These are phyloP conservation scores for Brassica cretica DNA, from an alignment of 345 rosid genomes.

Conservation along the genomic window DNA sequence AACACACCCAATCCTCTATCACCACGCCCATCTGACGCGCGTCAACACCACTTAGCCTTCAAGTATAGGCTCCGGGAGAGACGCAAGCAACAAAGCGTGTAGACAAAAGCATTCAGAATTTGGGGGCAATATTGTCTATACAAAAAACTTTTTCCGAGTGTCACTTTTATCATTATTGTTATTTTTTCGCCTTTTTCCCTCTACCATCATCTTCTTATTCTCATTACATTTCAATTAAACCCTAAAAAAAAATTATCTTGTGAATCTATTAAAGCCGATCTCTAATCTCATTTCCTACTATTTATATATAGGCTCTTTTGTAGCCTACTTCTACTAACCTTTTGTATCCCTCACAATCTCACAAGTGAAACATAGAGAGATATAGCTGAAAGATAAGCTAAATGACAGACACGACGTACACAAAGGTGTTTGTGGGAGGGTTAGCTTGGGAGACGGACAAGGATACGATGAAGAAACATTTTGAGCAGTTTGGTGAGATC, in stretches of 20 bases:
- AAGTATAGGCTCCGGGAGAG: background rate
- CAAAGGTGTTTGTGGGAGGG: constrained; percentile 96
- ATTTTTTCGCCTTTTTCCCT: background rate
- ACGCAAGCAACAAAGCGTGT: constrained; percentile 12
- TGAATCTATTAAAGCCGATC: constrained; percentile 31
- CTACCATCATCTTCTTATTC: constrained; percentile 17
- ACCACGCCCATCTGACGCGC: constrained; percentile 11
- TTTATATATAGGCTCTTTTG: constrained; percentile 31
- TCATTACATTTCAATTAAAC: constrained; percentile 28
- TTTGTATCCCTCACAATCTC: constrained; percentile 20
- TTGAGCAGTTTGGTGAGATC: constrained; percentile 96
- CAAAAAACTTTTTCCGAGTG: background rate
- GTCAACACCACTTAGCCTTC: background rate
- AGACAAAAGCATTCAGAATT: background rate
- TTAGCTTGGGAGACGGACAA: constrained; percentile 98
- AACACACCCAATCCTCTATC: background rate
- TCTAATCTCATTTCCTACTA: constrained; percentile 22
- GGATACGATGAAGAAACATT: constrained; percentile 92
- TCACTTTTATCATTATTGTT: constrained; percentile 7
- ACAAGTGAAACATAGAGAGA: constrained; percentile 18
- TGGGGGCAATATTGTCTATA: constrained; percentile 12
- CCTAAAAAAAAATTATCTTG: constrained; percentile 27
- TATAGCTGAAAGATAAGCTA: constrained; percentile 7
- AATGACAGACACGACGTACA: constrained; percentile 71
- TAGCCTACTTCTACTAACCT: constrained; percentile 32